phyloP scores from a whole-genome alignment of 768 basidiomycete genomes.

The Tephrocybe sp. region DNA sequence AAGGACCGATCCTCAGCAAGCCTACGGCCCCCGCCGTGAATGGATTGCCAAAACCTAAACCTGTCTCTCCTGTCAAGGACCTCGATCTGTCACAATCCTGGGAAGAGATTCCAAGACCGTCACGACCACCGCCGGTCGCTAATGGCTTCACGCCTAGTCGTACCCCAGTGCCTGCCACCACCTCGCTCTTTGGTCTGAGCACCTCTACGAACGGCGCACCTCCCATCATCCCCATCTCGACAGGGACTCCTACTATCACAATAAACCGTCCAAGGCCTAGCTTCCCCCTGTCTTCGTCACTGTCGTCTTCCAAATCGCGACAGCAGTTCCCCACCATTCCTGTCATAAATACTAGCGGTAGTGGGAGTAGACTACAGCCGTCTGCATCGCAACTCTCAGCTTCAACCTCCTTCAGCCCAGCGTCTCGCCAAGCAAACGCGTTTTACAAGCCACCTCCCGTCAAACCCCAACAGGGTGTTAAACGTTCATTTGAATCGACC shows the following conservation, averaged over 20 bases:
- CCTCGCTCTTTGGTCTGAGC: slow-evolving; percentile 15
- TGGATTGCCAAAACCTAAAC: slow-evolving; percentile 10
- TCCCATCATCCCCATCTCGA: slow-evolving; percentile 16
- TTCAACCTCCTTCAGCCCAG: slow-evolving; percentile 40
- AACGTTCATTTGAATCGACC: slow-evolving; percentile 28
- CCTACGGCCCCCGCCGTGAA: slow-evolving; percentile 1
- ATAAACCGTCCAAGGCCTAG: slow-evolving; percentile 27
- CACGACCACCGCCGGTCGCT: slow-evolving; percentile 3
- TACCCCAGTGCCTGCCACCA: slow-evolving; percentile 17
- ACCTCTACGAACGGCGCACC: slow-evolving; percentile 24
- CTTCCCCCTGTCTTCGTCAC: slow-evolving; percentile 18
- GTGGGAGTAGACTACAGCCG: neutral
- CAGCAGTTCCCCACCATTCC: slow-evolving; percentile 4
- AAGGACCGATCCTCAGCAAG: slow-evolving; percentile 21
- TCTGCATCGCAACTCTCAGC: slow-evolving; percentile 7
- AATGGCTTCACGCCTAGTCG: slow-evolving; percentile 9
- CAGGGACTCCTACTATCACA: neutral
- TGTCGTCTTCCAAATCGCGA: slow-evolving; percentile 8
- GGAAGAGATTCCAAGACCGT: slow-evolving; percentile 49
- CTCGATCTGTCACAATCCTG: slow-evolving; percentile 55
- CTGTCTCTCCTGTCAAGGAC: slow-evolving; percentile 23
- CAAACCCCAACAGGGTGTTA: slow-evolving; percentile 28
- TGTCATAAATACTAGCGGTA: neutral
- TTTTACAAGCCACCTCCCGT: slow-evolving; percentile 59
- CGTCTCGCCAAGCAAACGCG: slow-evolving; percentile 59